Evolutionary conservation across 345 rosid genomes (phyloP), one percentile per base, ranked within the genome.

Genomic region (Salix caprea): DNA sequence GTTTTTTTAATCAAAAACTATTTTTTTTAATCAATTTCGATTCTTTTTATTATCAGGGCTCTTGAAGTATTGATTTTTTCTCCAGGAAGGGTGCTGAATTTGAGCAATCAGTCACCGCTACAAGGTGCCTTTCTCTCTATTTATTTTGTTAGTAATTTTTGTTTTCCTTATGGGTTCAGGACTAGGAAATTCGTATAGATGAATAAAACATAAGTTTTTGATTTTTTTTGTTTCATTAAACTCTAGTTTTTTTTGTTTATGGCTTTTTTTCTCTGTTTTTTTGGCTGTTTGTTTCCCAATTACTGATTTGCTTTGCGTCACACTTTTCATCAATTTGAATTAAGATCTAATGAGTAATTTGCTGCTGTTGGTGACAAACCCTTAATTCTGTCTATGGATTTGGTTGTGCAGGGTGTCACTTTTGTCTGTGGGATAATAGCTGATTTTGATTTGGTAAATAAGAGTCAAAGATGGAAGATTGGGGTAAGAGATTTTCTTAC

Each of bases 401-500:
- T 56, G 62, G 62, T n/a, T 56, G 62, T 56, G 2, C 62, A n/a
- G 26, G 62, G 62, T 56, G 62, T 4, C 62, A n/a, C 24, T 56
- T n/a, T 56, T 56, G 14, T 56, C 7, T n/a, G 12, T 3, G 13
- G 62, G 62, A 56, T 56, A n/a, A 21, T 56, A n/a, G 6, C 62
- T 2, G 62, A 32, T 32, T 48, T 65, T 65, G 6, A 21, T 74
- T 16, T 54, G 37, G 42, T 19, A 3, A 65, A 58, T n/a, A 37
- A 30, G 28, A 39, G n/a, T 52, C 11, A 21, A 8, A 69, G 32
- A 76, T 69, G 79, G 79, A 76, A 21, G 74, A 69, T 19, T 76
- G 79, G 79, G 79, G 79, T 76, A 60, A 56, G 28, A 28, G n/a
- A 6, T 15, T 19, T 42, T 34, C 1, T 34, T 34, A 34, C 6